Base-by-base conservation (phyloP, 257 asterid species). In the Capsicum baccatum region DNA sequence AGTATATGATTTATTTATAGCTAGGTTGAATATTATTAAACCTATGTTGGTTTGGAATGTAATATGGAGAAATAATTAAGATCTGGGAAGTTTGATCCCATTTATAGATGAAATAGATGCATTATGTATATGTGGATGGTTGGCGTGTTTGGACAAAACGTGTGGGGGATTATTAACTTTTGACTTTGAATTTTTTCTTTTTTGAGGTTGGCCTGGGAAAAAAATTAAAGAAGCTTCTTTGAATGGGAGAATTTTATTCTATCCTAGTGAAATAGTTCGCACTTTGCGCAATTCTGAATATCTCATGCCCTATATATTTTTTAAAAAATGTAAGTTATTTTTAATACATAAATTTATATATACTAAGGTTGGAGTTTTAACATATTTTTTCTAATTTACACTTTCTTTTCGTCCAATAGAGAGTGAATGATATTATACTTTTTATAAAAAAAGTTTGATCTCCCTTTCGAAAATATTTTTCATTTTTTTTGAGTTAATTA, bases 81-180 rank as follows among this genome's bases (percentile, higher is more conserved):
- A 26, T 39, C 3, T 33, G 39, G 26, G 8, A 21, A 26, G 71
- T 64, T 64, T 10, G 5, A 44, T 5, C 9, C 50, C 26, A 52
- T 54, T 78, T 78, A 78, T 78, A 78, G 33, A 26, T 8, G 57
- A 76, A 52, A 15, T 3, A 39, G 52, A 68, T 8, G 50, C 21
- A 15, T 62, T 21, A 2, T 73, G 37, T 6, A 19, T 42, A 47
- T 12, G 17, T 52, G 12, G 42, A 13, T 74, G 17, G 73, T 5
- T 33, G 73, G 81, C 81, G 64, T 14, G 50, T 78, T 76, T 50
- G 52, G 33, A 54, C 82, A 14, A 78, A 78, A 54, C 82, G 64
- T 78, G 82, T 78, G 9, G 47, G 81, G 16, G 7, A 76, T 76
- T 50, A 13, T 6, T 7, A 71, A 50, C 33, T 1, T 52, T 15